Percentiles rank a stretch among this genome's conserved stretches.
Conservation (phyloP, 495 filamentous ascomycete genomes). For the Lineolata rhizophorae region DNA sequence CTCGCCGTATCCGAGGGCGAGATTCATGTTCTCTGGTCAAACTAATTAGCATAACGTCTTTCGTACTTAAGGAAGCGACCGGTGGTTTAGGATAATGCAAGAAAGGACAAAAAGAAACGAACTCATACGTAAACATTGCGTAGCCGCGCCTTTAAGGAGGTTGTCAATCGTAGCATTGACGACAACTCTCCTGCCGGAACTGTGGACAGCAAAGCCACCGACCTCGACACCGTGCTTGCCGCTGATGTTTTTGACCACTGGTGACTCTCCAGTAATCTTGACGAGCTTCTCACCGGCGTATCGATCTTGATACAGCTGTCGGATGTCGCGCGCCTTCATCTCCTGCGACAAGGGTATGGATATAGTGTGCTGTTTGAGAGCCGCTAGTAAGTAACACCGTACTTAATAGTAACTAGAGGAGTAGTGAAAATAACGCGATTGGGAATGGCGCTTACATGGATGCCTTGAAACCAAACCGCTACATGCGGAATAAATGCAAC, state of each 20-base stretch:
- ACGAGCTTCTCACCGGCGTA: constrained; percentile 91
- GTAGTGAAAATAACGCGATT: constrained; percentile 9
- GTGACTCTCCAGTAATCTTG: constrained; percentile 74
- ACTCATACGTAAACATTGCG: constrained; percentile 74
- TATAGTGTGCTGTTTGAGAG: constrained; percentile 43
- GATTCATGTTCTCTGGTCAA: constrained; percentile 81
- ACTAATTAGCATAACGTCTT: constrained; percentile 2
- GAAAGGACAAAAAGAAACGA: constrained; percentile 1
- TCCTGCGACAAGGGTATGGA: constrained; percentile 63
- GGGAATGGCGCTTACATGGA: constrained; percentile 25
- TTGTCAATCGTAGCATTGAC: constrained; percentile 97
- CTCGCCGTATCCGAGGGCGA: constrained; percentile 79
- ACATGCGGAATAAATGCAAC: constrained; percentile 91
- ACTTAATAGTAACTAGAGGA: too few species aligned
- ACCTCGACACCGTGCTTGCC: constrained; percentile 88
- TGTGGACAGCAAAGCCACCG: constrained; percentile 84
- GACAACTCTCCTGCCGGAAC: constrained; percentile 69
- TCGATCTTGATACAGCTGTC: constrained; percentile 85
- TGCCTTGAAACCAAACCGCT: constrained; percentile 93
- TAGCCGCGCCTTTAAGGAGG: constrained; percentile 86
- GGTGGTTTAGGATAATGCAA: neutral
- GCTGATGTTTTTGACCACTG: constrained; percentile 69
- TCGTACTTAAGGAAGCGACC: constrained; percentile 1
- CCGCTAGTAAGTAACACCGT: too few species aligned
- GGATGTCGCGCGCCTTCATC: constrained; percentile 79